Conservation (phyloP, 805 yeast species). For the Suhomyces sp. region DNA sequence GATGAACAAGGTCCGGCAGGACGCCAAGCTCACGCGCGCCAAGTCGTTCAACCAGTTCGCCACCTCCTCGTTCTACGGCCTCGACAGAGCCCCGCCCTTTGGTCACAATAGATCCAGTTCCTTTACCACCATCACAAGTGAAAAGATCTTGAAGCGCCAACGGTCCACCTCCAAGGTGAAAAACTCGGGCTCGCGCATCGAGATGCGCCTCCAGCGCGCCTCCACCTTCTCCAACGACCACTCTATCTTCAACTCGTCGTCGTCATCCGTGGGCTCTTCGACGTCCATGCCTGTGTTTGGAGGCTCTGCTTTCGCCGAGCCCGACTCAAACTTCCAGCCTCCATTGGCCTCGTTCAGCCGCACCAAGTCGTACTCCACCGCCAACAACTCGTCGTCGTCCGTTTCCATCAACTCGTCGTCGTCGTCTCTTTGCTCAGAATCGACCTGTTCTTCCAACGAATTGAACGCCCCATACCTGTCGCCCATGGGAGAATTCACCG, state of each 20-base stretch:
- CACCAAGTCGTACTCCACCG: constrained; percentile 16
- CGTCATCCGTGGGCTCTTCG: constrained; percentile 4
- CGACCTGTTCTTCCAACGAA: constrained; percentile 28
- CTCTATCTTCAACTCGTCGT: constrained; percentile 13
- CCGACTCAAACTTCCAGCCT: constrained; percentile 25
- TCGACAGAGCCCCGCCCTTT: constrained; percentile 22
- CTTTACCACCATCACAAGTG: constrained; percentile 27
- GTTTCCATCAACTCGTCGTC: constrained; percentile 28
- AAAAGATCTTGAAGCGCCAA: constrained; percentile 33
- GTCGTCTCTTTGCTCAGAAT: constrained; percentile 27
- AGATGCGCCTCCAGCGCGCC: constrained; percentile 18
- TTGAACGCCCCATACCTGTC: constrained; percentile 24
- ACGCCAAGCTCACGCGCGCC: constrained; percentile 39
- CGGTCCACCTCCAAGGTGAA: constrained; percentile 15
- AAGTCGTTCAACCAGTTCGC: constrained; percentile 28
- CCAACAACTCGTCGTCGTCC: constrained; percentile 19
- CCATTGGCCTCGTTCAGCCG: constrained; percentile 25
- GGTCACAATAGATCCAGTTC: constrained; percentile 26
- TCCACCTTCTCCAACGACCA: constrained; percentile 25
- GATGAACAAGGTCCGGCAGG: constrained; percentile 43
- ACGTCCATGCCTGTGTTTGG: constrained; percentile 2
- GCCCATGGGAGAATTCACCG: constrained; percentile 23
- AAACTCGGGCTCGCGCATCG: constrained; percentile 7
- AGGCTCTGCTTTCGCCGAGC: background rate
- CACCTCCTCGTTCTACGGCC: constrained; percentile 6